Conservation (phyloP, 2,329 filamentous ascomycete species). For the Xylariaceae sp. region DNA sequence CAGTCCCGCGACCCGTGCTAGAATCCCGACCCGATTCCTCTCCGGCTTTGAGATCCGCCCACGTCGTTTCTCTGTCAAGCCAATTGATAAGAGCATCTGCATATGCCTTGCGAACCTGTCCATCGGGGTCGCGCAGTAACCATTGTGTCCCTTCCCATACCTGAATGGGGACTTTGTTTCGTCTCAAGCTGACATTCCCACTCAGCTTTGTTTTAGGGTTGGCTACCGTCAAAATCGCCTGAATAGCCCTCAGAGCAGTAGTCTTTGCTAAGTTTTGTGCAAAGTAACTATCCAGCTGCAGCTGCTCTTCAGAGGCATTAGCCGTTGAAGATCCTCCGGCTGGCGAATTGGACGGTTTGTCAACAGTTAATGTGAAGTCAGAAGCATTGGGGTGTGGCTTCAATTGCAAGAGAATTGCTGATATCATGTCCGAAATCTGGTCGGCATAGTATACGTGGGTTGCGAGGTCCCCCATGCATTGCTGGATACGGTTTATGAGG, state of each 20-base stretch:
- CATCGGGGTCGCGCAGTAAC: conserved; percentile 75
- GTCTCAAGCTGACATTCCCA: conserved; percentile 58
- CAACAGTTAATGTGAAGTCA: conserved; percentile 40
- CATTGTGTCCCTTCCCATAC: conserved; percentile 97
- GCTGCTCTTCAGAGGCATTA: conserved; percentile 41
- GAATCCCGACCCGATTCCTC: conserved; percentile 49
- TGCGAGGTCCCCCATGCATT: conserved; percentile 82
- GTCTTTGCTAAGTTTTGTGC: conserved; percentile 50
- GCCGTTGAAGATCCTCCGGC: conserved; percentile 32
- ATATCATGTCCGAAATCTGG: conserved; percentile 91
- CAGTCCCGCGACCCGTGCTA: conserved; percentile 55
- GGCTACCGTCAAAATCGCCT: conserved; percentile 74
- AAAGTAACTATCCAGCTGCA: conserved; percentile 47
- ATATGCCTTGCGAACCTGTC: conserved; percentile 76
- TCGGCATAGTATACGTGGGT: conserved; percentile 97
- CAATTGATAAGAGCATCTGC: conserved; percentile 77
- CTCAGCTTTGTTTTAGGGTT: conserved; percentile 59
- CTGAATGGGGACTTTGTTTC: conserved; percentile 69
- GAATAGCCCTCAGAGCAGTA: conserved; percentile 71
- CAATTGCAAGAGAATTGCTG: conserved; percentile 69
- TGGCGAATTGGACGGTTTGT: conserved; percentile 40
- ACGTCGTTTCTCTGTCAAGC: conserved; percentile 73
- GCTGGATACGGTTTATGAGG: conserved; percentile 65
- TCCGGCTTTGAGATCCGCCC: conserved; percentile 55
- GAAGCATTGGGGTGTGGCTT: conserved; percentile 54